Evolutionary conservation across 768 basidiomycete species (phyloP).

Genomic region (Tylopilus intermedius): DNA sequence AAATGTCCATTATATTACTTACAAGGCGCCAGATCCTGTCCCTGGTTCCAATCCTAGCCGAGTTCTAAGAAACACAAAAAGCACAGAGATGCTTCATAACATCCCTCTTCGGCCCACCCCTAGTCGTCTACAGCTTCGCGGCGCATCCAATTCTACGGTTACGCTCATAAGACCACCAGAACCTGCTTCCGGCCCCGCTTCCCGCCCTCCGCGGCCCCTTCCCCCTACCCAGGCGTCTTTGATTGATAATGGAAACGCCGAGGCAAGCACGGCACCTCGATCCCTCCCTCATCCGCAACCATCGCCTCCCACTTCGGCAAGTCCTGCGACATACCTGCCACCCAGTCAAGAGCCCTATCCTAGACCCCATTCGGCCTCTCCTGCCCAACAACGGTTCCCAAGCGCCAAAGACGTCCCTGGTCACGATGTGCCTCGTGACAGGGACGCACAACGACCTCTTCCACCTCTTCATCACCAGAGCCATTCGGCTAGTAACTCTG

Average conservation of each 20-base stretch:
- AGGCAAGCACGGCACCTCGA: slow-evolving; percentile 16
- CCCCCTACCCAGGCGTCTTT: slow-evolving; percentile 26
- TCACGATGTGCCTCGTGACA: slow-evolving; percentile 25
- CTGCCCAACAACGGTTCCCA: slow-evolving; percentile 30
- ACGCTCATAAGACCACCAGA: slow-evolving; percentile 19
- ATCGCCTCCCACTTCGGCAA: slow-evolving; percentile 17
- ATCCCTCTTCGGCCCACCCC: slow-evolving; percentile 27
- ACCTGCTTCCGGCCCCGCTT: slow-evolving; percentile 9
- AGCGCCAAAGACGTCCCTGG: slow-evolving; percentile 11
- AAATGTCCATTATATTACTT: slow-evolving; percentile 15
- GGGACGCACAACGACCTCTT: slow-evolving; percentile 26
- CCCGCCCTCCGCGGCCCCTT: slow-evolving; percentile 27
- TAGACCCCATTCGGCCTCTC: slow-evolving; percentile 57
- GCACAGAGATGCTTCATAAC: slow-evolving; percentile 27
- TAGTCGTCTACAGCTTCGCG: slow-evolving; percentile 27
- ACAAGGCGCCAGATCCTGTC: slow-evolving; percentile 32
- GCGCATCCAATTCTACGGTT: slow-evolving; percentile 15
- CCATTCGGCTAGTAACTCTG: slow-evolving; percentile 24
- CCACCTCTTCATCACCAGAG: slow-evolving; percentile 23
- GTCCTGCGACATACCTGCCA: slow-evolving; percentile 32
- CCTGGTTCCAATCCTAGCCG: slow-evolving; percentile 32
- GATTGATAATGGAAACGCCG: slow-evolving; percentile 17
- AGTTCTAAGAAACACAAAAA: slow-evolving; percentile 25
- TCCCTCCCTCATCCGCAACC: slow-evolving; percentile 24
- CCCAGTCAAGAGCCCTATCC: slow-evolving; percentile 54